Conservation (phyloP, 2,329 filamentous ascomycete species). For the Dothiorella sarmentorum region DNA sequence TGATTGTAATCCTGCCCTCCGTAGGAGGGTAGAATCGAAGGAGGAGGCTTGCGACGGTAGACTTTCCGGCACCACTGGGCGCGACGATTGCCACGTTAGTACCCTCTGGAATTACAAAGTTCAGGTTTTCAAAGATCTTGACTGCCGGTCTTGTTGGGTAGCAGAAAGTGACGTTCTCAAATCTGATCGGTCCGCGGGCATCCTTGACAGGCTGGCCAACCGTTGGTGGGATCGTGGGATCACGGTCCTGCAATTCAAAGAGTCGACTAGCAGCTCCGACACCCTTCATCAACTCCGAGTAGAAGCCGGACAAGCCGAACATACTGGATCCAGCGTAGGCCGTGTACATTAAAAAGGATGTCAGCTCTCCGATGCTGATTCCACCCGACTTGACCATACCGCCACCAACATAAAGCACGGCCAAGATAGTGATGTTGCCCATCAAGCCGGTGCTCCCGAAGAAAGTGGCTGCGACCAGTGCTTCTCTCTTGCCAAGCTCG, state of each 20-base stretch:
- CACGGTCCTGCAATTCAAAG: conserved; percentile 91
- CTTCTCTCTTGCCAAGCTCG: conserved; percentile 78
- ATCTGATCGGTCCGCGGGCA: conserved; percentile 83
- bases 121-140: conserved; percentile 80
- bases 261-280: conserved; percentile 93
- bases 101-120: conserved; percentile 88
- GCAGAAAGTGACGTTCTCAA: conserved; percentile 79
- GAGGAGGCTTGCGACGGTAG: conserved; percentile 87
- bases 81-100: conserved; percentile 96
- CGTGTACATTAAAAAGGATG: conserved; percentile 98
- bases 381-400: conserved; percentile 81
- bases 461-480: conserved; percentile 84
- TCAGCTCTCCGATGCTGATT: conserved; percentile 87
- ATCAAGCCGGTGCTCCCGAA: conserved; percentile 83
- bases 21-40: conserved; percentile 88
- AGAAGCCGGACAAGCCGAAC: conserved; percentile 92
- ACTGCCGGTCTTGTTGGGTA: conserved; percentile 94
- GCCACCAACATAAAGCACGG: conserved; percentile 84
- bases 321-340: conserved; percentile 82
- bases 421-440: conserved; percentile 94
- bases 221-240: conserved; percentile 83
- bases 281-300: conserved; percentile 98
- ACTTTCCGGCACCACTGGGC: conserved; percentile 93
- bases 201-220: conserved; percentile 74
- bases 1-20: conserved; percentile 72